Evolutionary conservation across 306 rosid species (phyloP).

Genomic region (Luffa aegyptiaca): DNA sequence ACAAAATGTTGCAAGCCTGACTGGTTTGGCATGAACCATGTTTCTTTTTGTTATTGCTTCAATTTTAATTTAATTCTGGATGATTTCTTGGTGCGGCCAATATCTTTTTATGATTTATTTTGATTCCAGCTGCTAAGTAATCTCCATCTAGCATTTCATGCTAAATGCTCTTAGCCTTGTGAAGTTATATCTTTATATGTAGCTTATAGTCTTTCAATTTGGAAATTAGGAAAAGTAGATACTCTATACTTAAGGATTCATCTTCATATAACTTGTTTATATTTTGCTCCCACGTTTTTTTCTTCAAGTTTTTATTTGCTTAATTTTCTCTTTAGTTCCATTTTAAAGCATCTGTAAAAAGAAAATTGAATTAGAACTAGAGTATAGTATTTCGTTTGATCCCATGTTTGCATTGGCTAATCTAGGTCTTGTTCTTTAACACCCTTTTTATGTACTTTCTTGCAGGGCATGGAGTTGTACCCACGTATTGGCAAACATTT

Average conservation of each 20-base stretch:
- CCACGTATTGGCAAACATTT: constrained; percentile 89
- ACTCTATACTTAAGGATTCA: not conserved
- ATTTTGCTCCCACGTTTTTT: not conserved
- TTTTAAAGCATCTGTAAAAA: not conserved
- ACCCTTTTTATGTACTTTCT: constrained; percentile 12
- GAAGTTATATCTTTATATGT: not conserved
- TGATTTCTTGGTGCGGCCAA: not conserved
- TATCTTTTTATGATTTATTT: not conserved
- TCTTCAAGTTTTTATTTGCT: not conserved
- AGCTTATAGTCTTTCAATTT: not conserved
- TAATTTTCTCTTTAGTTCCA: constrained; percentile 3
- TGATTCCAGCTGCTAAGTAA: not conserved
- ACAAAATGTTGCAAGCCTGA: not conserved
- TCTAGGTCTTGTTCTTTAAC: constrained; percentile 6
- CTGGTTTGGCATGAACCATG: not conserved
- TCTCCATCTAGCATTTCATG: not conserved
- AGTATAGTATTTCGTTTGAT: not conserved
- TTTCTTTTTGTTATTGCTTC: not conserved
- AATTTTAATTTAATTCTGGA: not conserved
- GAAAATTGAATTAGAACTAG: not conserved
- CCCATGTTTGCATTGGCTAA: not conserved
- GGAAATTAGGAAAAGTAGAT: not conserved
- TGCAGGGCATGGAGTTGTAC: constrained; percentile 97
- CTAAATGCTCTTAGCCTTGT: not conserved
- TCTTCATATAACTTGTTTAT: not conserved